phyloP scores from a whole-genome alignment of 306 rosid species.

The Mimosa pudica region DNA sequence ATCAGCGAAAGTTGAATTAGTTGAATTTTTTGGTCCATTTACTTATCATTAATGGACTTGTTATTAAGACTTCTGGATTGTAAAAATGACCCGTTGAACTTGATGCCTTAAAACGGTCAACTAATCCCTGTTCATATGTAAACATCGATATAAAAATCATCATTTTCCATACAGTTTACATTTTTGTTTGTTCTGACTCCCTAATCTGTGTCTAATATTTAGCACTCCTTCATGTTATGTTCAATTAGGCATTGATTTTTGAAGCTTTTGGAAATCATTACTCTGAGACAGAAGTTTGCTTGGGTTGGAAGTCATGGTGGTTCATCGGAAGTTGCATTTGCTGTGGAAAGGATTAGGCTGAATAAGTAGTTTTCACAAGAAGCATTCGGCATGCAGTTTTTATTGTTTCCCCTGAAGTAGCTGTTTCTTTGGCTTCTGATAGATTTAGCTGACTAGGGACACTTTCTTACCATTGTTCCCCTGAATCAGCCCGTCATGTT shows the following conservation, averaged over 20 bases:
- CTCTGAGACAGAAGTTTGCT: slow-evolving; percentile 1
- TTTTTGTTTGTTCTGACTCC: not conserved
- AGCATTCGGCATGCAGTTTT: not conserved
- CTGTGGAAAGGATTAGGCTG: not conserved
- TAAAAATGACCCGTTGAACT: slow-evolving; percentile 2
- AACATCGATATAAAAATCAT: not conserved
- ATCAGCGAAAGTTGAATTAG: not conserved
- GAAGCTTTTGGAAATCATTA: not conserved
- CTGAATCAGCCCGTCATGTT: no score
- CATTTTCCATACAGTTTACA: not conserved
- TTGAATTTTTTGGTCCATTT: slow-evolving; percentile 17
- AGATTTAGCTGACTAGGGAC: not conserved
- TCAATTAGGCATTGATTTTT: not conserved
- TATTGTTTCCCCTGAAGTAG: not conserved
- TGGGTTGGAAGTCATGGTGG: not conserved
- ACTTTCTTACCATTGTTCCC: not conserved
- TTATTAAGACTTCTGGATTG: slow-evolving; percentile 15
- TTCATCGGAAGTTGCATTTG: not conserved
- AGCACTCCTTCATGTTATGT: not conserved
- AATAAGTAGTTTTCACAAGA: not conserved
- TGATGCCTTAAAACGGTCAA: not conserved
- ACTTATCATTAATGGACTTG: slow-evolving; percentile 6
- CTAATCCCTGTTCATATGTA: slow-evolving; percentile 5
- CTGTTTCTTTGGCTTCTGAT: slow-evolving; percentile 6
- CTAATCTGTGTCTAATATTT: not conserved